Percentiles rank a stretch among this genome's conserved stretches.
These are phyloP conservation scores for Epithemia pelagica DNA, from an alignment of 108 stramenopile species.

Conservation along the genomic window DNA sequence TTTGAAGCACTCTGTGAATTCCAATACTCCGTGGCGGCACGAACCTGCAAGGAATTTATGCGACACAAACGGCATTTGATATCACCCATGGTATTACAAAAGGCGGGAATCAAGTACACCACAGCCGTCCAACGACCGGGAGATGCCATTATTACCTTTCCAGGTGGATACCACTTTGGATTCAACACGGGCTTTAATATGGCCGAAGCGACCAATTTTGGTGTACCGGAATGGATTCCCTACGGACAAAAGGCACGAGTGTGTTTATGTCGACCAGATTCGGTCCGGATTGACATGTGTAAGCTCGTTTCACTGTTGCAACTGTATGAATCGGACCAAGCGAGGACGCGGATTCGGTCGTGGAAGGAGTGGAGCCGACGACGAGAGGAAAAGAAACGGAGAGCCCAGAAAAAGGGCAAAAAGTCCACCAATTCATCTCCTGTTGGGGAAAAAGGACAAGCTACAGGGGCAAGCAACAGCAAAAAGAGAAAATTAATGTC, in stretches of 20 bases:
- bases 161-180: constrained; percentile 94
- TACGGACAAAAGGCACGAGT: constrained; percentile 65
- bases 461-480: neutral
- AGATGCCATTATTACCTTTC: constrained; percentile 96
- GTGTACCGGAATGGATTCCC: constrained; percentile 90
- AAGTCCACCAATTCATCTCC: neutral
- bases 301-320: constrained; percentile 62
- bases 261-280: constrained; percentile 90
- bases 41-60: constrained; percentile 85
- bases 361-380: constrained; percentile 29
- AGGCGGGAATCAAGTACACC: constrained; percentile 87
- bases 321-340: constrained; percentile 57
- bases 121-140: constrained; percentile 92
- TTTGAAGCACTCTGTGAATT: constrained; percentile 77
- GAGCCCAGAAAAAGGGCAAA: neutral
- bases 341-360: constrained; percentile 19
- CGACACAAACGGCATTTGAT: constrained; percentile 94
- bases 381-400: constrained; percentile 28
- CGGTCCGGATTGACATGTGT: constrained; percentile 88
- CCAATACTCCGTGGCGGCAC: constrained; percentile 58
- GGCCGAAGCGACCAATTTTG: constrained; percentile 96
- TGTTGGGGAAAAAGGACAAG: neutral
- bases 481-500: constrained; percentile 7
- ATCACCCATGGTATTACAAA: constrained; percentile 77
- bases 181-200: constrained; percentile 98